These are phyloP conservation scores for Cercospora brassicicola DNA, from an alignment of 2,329 filamentous ascomycete genomes.

Conservation along the genomic window DNA sequence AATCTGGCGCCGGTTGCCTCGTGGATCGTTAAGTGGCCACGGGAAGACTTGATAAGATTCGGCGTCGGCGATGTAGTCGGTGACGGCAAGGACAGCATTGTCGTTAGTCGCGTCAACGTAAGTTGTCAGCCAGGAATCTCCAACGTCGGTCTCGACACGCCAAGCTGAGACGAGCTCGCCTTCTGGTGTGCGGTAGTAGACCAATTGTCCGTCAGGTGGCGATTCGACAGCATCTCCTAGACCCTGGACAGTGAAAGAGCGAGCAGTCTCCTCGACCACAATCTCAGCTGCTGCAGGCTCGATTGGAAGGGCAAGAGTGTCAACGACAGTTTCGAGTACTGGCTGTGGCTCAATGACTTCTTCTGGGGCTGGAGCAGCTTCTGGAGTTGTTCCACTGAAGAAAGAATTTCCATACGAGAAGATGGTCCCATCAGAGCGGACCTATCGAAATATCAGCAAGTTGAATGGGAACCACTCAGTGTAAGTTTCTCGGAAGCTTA, in stretches of 20 bases:
- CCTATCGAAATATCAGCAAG: conserved; percentile 35
- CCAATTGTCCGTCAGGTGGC: conserved; percentile 57
- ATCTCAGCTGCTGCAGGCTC: conserved; percentile 42
- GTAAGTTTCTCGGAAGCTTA: conserved; percentile 28
- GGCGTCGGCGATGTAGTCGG: conserved; percentile 59
- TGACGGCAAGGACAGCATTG: conserved; percentile 53
- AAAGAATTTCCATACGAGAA: conserved; percentile 60
- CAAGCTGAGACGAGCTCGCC: conserved; percentile 54
- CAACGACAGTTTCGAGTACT: conserved; percentile 47
- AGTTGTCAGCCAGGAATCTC: conserved; percentile 59
- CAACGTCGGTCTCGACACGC: conserved; percentile 60
- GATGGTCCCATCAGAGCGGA: conserved; percentile 55
- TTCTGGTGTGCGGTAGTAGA: conserved; percentile 55
- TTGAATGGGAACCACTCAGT: too few species aligned
- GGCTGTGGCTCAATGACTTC: conserved; percentile 47
- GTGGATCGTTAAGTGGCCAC: conserved; percentile 58
- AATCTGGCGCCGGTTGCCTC: conserved; percentile 48
- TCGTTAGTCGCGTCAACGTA: conserved; percentile 56
- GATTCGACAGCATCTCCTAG: conserved; percentile 49
- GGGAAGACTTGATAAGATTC: conserved; percentile 56
- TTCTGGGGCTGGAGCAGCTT: conserved; percentile 42
- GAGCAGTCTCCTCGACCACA: conserved; percentile 36
- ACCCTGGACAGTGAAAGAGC: conserved; percentile 49
- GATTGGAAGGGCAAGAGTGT: conserved; percentile 46
- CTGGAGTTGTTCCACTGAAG: conserved; percentile 49